Base-by-base conservation (phyloP, 768 basidiomycete species). In the Antrodiella citrinella region DNA sequence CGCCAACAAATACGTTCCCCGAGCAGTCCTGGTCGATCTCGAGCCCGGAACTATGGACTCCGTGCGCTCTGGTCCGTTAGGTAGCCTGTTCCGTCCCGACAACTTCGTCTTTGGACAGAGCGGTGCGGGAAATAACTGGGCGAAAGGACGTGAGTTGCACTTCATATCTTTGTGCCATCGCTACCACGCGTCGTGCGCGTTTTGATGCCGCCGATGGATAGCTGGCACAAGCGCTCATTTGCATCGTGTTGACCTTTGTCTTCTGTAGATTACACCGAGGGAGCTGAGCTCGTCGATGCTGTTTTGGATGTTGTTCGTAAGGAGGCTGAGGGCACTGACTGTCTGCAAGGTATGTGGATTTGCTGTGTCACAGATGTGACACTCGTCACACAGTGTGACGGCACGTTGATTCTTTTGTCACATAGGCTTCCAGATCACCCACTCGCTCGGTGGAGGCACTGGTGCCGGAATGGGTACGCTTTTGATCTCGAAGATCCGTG, bases 391-490 rank as follows among this genome's bases (percentile, higher is more conserved):
- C 23, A 23, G 40, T 25, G 45, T 44, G 59, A 52, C 54, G 51
- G 47, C 44, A 44, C 24, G 26, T 48, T 47, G 47, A 49, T 46
- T 25, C 25, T 30, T 4, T 50, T n/a, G 42, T 15, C 39, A 45
- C 53, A 53, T 53, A 90, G 88, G 95, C 56, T 98, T 99, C 88
- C 94, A 98, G 70, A 91, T 98, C 69, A 95, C 94, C 53, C 95
- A 97, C 76, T 98, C 92, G 22, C 81, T 95, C 56, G 94, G 96
- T 74, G 96, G 96, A 73, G 96, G 95, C 70, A 99, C 96, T 60
- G 96, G 96, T 74, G 91, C 96, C 59, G 96, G 96, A 73, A 98
- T 99, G 95, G 96, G 96, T 69, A 97, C 96, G 43, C 86, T 99
- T 48, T 72, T 99, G 58, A 96, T 99, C 68, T 97, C 94, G 58